These are phyloP conservation scores for Heracleum sosnowskyi DNA, from an alignment of 129 eudicot genomes.

Conservation along the genomic window DNA sequence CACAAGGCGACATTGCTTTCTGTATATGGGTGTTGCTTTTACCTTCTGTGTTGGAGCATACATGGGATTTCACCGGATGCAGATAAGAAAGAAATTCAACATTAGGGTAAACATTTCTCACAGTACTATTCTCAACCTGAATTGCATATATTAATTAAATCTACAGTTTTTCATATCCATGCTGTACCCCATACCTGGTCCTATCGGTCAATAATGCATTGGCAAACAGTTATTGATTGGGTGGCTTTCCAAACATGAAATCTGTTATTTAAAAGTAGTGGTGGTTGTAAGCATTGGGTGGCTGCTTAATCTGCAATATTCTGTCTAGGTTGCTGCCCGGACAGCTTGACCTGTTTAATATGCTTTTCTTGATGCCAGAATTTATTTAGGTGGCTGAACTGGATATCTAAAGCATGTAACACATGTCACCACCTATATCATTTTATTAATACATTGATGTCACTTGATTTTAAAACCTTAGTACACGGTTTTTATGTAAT, in stretches of 20 bases:
- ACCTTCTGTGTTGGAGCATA: constrained; percentile 49
- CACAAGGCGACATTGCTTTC: constrained; percentile 53
- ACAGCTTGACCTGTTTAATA: not conserved
- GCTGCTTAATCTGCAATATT: not conserved
- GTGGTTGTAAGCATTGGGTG: not conserved
- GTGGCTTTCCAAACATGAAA: not conserved
- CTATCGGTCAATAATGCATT: not conserved
- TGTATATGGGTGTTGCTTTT: constrained; percentile 54
- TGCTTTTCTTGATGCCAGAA: not conserved
- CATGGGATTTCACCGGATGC: constrained; percentile 66
- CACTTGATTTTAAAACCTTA: not conserved
- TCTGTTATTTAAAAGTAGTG: not conserved
- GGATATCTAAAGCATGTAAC: not conserved
- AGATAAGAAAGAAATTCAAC: constrained; percentile 70
- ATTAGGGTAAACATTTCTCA: constrained; percentile 47
- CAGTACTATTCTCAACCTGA: not conserved
- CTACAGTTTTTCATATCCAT: not conserved
- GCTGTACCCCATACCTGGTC: not conserved
- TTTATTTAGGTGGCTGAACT: not conserved
- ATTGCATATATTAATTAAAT: not conserved
- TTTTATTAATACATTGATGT: not conserved
- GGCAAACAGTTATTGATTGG: not conserved
- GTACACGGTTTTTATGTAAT: not conserved
- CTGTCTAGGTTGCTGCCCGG: not conserved
- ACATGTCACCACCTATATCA: constrained; percentile 2